phyloP scores from a whole-genome alignment of 148 eudicot species.

The Silene uniflora region DNA sequence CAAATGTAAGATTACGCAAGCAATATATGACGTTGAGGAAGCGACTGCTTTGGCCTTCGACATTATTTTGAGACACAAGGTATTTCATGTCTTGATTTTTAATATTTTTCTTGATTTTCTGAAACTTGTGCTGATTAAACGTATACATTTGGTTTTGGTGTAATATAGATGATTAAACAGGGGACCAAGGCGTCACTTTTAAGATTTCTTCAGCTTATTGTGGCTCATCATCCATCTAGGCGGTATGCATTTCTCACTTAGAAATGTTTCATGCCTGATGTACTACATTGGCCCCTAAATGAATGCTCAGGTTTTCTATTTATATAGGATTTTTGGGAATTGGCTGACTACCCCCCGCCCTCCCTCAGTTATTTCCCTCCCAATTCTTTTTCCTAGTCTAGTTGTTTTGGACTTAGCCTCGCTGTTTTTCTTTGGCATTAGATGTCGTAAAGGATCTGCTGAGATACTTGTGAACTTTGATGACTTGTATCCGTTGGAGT shows the following conservation, averaged over 20 bases:
- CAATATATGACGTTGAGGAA: slow-evolving; percentile 87
- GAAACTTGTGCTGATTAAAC: slow-evolving; percentile 19
- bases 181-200: slow-evolving; percentile 72
- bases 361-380: background rate
- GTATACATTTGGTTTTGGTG: slow-evolving; percentile 16
- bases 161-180: slow-evolving; percentile 80
- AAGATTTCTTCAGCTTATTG: slow-evolving; percentile 79
- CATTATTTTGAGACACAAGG: slow-evolving; percentile 75
- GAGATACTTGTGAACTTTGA: slow-evolving; percentile 83
- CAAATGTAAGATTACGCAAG: slow-evolving; percentile 57
- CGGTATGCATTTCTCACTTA: slow-evolving; percentile 41
- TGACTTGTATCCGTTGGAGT: slow-evolving; percentile 54
- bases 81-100: slow-evolving; percentile 22
- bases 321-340: background rate
- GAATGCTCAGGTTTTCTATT: background rate
- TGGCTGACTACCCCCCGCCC: no score
- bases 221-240: slow-evolving; percentile 90
- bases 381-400: background rate
- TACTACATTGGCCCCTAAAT: background rate
- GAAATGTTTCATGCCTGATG: background rate
- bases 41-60: slow-evolving; percentile 79
- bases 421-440: slow-evolving; percentile 25
- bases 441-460: slow-evolving; percentile 96
- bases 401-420: background rate
- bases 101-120: background rate